Evolutionary conservation across 2,329 filamentous ascomycete species (phyloP), one percentile per base, ranked within the genome.

Genomic region (Aplosporella prunicola): DNA sequence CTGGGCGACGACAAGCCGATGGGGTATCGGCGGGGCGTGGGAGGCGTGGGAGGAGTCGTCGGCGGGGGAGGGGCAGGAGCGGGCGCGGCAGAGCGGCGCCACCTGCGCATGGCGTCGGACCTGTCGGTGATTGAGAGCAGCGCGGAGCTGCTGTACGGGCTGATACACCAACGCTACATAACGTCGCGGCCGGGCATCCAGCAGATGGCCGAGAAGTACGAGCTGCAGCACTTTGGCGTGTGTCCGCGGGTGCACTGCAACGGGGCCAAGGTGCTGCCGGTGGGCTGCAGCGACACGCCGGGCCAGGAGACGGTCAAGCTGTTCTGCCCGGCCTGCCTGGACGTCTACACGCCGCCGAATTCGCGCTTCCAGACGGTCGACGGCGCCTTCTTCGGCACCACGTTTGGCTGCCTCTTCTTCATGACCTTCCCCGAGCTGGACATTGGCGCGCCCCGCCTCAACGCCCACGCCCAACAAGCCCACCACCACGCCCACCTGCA

Each of bases 121-220:
- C 69, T 95, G 30, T 93, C 86, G 43, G 82, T 95, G 47, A 94
- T 98, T 54, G 91, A 98, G 66, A 93, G 83, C 47, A 94, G 87
- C 1, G 89, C 91, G n/a, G 91, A 98, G 67, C 80, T 96, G 67
- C 79, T 98, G 16, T 98, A 98, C 64, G 91, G 91, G 26, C 75
- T 98, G 42, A 98, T 98, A 61, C 91, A 98, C 65, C 91, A 96
- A 62, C 82, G 91, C 40, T 98, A 95, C 63, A 96, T 98, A 64
- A 96, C 88, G 54, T 95, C 88, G 16, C 76, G 91, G 42, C 86
- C 85, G 2, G 91, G 91, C 35, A 96, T 98, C 52, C 89, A 96
- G 64, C 88, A 95, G 60, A 98, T 98, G 91, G 86, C 88, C 45
- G 91, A 98, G 63, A 98, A 98, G 62, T 98, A 96, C 68, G 89